Base-by-base conservation (phyloP, 108 stramenopile species). In the Pseudonitzschia multiseries region DNA sequence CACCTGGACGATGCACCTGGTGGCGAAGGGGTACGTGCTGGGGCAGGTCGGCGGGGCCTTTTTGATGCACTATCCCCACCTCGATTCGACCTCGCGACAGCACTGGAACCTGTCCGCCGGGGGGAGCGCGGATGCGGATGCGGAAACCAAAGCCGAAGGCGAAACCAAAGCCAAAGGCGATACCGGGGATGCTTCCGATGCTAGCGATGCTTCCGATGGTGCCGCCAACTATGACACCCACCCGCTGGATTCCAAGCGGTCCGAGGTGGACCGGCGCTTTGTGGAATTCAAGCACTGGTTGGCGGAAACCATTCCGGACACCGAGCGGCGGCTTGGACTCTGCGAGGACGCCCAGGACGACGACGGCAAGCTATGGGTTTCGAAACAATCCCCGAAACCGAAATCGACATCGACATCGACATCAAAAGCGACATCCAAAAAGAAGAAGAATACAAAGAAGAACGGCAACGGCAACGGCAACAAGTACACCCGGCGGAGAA, bases 51-150 rank as follows among this genome's bases (percentile, higher is more conserved):
- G 71, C 4, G 86, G 83, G 50, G 84, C 80, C n/a, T 94, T 86
- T 68, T 68, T 90, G 2, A 74, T 89, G 21, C 93, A 94, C 57
- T 94, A 94, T 75, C 93, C 93, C 32, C 93, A 94, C 70, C 72
- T 89, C 69, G 86, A 89, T 75, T 88, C 87, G 14, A 65, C 56
- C 26, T 72, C 88, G 0, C 79, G 90, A 42, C 40, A 75, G 68
- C 59, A 79, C 56, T 94, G 93, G 93, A 90, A 91, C 54, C 14
- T 90, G 60, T 81, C 78, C 40, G 84, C 84, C 2, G 67, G 84
- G 9, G 54, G 18, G 32, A 12, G 62, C 22, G 8, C 31, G 18
- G 22, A 29, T 1, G 26, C 24, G 31, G 29, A 52, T 15, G 29
- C 44, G 26, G 28, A 60, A 1, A 53, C 15, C 17, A 65, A 43